Base-by-base conservation (phyloP, 2,329 filamentous ascomycete genomes). In the Fusarium papillatum region DNA sequence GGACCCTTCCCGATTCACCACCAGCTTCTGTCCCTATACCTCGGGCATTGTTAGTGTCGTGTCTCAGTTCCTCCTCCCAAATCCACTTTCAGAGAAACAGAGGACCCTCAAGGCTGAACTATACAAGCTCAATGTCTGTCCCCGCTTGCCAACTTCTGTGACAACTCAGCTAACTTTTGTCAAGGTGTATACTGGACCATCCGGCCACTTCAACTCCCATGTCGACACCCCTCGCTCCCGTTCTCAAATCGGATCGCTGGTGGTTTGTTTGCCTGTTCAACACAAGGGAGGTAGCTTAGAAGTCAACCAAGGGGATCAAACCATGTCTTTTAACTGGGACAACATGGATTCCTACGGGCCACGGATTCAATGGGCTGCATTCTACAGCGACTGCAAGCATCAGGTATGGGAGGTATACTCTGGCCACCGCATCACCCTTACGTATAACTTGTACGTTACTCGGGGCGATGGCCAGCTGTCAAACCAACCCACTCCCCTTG, bases 371-470 rank as follows among this genome's bases (percentile, higher is more conserved):
- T 90, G 88, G 88, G 87, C 87, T 0, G 88, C 89, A 0, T 90
- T 90, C 81, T 88, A 88, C 71, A 82, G 84, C 66, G 87, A 90
- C 76, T 90, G 87, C 73, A 85, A 89, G 70, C 88, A 90, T 65
- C 87, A 90, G 72, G 85, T 90, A 2, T 75, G 86, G 0, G 84
- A 87, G 17, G 86, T 93, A 8, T 88, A 81, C 0, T 74, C 81
- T 2, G 90, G 90, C 0, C 84, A 92, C 68, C 87, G 89, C 8
- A 87, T 81, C 16, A 82, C 80, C 0, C 78, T 93, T 26, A 92
- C 90, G 0, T 92, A 93, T 81, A 92, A 92, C 69, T 82, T 93
- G 63, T 55, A 60, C 24, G 48, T 57, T 24, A 59, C 63, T 43
- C 31, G 31, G 3, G 63, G 63, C 11, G 53, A 66, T n/a, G 48